These are phyloP conservation scores for Talaromyces trachyspermus DNA, from an alignment of 495 filamentous ascomycete species.

Conservation along the genomic window DNA sequence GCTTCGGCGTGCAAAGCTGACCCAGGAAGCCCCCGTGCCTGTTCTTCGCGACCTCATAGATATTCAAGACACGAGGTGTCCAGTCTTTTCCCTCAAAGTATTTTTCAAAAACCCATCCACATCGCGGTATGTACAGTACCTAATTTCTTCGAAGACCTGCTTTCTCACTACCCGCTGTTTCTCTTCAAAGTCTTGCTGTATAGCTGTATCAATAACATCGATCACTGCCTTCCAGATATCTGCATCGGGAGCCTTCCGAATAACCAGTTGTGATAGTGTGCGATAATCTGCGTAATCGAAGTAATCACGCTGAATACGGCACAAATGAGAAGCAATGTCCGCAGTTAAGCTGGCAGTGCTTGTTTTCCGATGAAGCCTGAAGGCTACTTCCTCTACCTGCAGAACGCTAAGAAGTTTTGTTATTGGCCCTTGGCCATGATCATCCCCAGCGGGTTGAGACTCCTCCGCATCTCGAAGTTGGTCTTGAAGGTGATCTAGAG, in stretches of 20 bases:
- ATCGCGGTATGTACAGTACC: conserved; percentile 10
- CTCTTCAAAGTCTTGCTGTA: background rate
- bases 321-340: background rate
- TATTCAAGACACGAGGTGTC: too few relatives aligned
- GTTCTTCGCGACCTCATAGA: background rate
- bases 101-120: conserved; percentile 13
- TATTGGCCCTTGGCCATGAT: too few relatives aligned
- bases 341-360: background rate
- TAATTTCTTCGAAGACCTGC: conserved; percentile 16
- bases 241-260: too few relatives aligned
- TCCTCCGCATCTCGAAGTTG: conserved; percentile 6
- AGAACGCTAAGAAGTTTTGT: conserved; percentile 9
- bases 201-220: background rate
- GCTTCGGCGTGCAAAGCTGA: too few relatives aligned
- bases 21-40: background rate
- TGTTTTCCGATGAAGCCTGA: background rate
- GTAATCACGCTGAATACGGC: too few relatives aligned
- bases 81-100: conserved; percentile 12
- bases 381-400: too few relatives aligned
- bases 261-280: too few relatives aligned
- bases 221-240: background rate
- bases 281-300: too few relatives aligned
- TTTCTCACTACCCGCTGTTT: conserved; percentile 2
- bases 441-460: background rate
- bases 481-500: conserved; percentile 9